A percentile compares a stretch with the other conserved stretches of the same genome.
phyloP scores from a whole-genome alignment of 2,329 filamentous ascomycete genomes.

The Sclerotinia trifoliorum region DNA sequence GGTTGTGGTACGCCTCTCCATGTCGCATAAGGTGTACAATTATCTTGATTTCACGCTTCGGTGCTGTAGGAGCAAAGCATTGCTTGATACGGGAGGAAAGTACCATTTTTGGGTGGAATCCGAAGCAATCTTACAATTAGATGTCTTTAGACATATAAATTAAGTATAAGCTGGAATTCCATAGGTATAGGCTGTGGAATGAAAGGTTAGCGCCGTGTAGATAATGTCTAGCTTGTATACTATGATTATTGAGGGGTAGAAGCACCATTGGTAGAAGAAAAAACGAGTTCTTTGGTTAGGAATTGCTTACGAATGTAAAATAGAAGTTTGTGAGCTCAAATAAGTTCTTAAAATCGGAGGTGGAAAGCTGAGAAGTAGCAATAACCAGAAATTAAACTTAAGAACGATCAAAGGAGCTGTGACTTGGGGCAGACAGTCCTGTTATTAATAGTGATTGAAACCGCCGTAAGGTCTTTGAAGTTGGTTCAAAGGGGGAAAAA shows the following conservation, averaged over 20 bases:
- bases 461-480: neutral
- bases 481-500: neutral
- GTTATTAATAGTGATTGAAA: neutral
- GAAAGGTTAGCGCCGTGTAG: neutral
- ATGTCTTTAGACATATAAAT: neutral
- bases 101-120: neutral
- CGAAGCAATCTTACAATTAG: too few relatives aligned
- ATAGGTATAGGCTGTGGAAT: neutral
- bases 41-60: neutral
- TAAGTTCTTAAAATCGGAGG: neutral
- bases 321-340: neutral
- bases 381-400: neutral
- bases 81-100: neutral
- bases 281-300: too few relatives aligned
- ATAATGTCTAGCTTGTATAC: neutral
- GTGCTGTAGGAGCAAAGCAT: neutral
- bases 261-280: neutral
- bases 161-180: neutral
- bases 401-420: neutral
- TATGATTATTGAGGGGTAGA: too few relatives aligned
- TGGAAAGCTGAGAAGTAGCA: neutral
- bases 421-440: neutral
- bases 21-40: conserved; percentile 15
- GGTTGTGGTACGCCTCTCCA: conserved; percentile 16
- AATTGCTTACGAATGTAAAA: neutral